Conservation (phyloP, 1,139 yeast genomes). For the Meyerozyma athensensis region DNA sequence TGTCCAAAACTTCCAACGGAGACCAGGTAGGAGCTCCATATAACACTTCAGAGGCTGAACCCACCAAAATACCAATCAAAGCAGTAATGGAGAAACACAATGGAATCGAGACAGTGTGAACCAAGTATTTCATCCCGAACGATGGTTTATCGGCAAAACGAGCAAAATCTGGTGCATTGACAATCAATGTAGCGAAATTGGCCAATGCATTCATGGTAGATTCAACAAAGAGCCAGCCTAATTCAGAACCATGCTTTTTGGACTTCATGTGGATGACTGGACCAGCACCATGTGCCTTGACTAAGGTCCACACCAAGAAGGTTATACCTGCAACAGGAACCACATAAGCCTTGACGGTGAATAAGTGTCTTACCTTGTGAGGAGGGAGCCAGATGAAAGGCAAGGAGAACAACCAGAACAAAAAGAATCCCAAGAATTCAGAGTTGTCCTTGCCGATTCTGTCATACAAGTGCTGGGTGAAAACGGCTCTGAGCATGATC, state of each 20-base stretch:
- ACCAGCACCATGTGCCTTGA: constrained; percentile 71
- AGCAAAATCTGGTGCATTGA: constrained; percentile 87
- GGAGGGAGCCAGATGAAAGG: constrained; percentile 82
- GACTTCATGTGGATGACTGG: constrained; percentile 55
- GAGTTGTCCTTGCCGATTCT: constrained; percentile 17
- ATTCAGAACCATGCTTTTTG: constrained; percentile 48
- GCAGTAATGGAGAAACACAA: constrained; percentile 75
- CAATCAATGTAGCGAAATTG: constrained; percentile 80
- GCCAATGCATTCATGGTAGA: constrained; percentile 79
- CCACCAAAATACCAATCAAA: constrained; percentile 79
- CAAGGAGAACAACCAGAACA: constrained; percentile 71
- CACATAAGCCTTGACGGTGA: constrained; percentile 70
- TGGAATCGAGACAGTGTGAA: constrained; percentile 62
- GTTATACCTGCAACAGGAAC: constrained; percentile 80
- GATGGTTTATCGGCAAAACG: constrained; percentile 61
- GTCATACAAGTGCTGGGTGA: constrained; percentile 50
- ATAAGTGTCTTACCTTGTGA: constrained; percentile 73
- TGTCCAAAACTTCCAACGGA: constrained; percentile 71
- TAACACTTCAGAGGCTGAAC: constrained; percentile 70
- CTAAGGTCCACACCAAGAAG: constrained; percentile 75
- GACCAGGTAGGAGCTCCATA: constrained; percentile 79
- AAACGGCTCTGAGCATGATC: constrained; percentile 63
- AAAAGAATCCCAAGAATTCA: constrained; percentile 65
- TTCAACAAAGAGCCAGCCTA: constrained; percentile 79
- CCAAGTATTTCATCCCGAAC: constrained; percentile 39